These are phyloP conservation scores for Mucor saturninus DNA, from an alignment of 371 early-diverging fungal genomes.

Conservation along the genomic window DNA sequence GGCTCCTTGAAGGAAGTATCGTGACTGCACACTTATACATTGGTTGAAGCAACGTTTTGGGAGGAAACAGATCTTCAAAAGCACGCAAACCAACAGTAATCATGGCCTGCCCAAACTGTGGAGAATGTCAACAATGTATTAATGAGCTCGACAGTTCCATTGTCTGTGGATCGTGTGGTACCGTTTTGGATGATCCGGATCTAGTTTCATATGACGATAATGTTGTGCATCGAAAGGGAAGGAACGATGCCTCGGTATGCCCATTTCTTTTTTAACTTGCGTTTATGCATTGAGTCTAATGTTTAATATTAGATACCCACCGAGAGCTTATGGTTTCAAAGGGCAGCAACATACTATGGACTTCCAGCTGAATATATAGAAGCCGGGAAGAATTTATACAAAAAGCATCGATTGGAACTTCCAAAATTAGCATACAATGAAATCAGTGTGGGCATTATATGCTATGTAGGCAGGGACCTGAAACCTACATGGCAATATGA, in stretches of 20 bases:
- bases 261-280: too few relatives aligned
- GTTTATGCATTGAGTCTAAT: too few relatives aligned
- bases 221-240: too few relatives aligned
- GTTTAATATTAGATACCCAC: too few relatives aligned
- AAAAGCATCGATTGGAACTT: background rate
- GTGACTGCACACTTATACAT: too few relatives aligned
- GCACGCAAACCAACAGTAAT: background rate
- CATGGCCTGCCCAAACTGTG: slow-evolving; percentile 15
- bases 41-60: too few relatives aligned
- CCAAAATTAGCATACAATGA: background rate
- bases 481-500: background rate
- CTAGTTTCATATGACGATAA: background rate
- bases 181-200: background rate
- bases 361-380: background rate
- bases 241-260: background rate
- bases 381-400: background rate
- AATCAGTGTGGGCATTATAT: background rate
- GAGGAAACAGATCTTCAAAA: too few relatives aligned
- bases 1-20: background rate
- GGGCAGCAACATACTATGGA: background rate
- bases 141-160: slow-evolving; percentile 2
- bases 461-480: background rate
- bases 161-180: slow-evolving; percentile 8
- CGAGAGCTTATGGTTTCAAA: background rate
- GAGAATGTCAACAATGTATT: background rate